Conservation (phyloP, 345 rosid species). For the Moricandia arvensis region DNA sequence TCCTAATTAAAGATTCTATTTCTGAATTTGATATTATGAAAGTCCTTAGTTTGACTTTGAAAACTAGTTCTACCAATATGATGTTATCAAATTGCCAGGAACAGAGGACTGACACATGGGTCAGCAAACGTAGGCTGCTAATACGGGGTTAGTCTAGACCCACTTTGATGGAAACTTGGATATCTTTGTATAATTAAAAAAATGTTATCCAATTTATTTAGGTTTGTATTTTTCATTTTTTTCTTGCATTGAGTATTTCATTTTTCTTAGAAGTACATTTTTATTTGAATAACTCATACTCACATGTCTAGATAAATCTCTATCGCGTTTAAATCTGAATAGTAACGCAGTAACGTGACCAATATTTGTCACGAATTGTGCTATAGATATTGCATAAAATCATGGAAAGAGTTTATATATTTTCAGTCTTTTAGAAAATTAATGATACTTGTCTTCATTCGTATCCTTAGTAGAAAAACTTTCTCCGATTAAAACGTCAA, state of each 20-base stretch:
- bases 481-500: not conserved
- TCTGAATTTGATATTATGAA: constrained; percentile 4
- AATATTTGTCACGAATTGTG: not conserved
- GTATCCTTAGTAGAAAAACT: not conserved
- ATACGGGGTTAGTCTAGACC: too few relatives aligned
- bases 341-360: not conserved
- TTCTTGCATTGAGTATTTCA: not conserved
- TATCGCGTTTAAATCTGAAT: not conserved
- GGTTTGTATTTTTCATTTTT: not conserved
- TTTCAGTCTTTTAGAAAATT: not conserved
- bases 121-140: too few relatives aligned
- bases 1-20: not conserved
- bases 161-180: too few relatives aligned
- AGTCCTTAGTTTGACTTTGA: not conserved
- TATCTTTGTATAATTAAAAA: too few relatives aligned
- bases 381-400: not conserved
- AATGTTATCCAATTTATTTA: not conserved
- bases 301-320: not conserved
- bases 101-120: too few relatives aligned
- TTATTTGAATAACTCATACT: not conserved
- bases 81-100: not conserved
- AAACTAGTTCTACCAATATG: not conserved
- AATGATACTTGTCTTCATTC: not conserved
- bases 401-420: not conserved
- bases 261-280: not conserved